These are phyloP conservation scores for Pyrenochaeta sp. DNA, from an alignment of 2,329 filamentous ascomycete genomes.

Conservation along the genomic window DNA sequence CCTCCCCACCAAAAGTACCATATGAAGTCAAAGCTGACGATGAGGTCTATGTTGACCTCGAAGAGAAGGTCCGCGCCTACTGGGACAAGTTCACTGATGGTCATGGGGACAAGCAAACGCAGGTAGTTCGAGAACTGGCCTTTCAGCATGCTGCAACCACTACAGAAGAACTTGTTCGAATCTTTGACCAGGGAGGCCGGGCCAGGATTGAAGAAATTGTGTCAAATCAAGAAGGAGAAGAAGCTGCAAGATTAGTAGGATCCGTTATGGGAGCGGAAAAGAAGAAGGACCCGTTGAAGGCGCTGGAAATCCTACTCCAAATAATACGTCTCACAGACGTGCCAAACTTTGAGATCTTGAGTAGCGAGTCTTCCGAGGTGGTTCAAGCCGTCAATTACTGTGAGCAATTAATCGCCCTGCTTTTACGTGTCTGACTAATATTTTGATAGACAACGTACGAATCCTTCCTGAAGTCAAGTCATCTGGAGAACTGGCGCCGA, in stretches of 20 bases:
- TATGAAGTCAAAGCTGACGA: no score
- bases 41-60: no score
- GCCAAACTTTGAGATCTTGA: slow-evolving; percentile 29
- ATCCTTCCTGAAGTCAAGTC: slow-evolving; percentile 29
- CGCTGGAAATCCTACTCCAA: slow-evolving; percentile 20
- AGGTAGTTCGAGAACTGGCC: slow-evolving; percentile 2
- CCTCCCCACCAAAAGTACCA: no score
- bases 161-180: slow-evolving; percentile 9
- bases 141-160: background rate
- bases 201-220: slow-evolving; percentile 24
- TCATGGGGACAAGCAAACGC: slow-evolving; percentile 9
- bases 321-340: slow-evolving; percentile 27
- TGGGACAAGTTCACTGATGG: slow-evolving; percentile 8
- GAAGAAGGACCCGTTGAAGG: slow-evolving; percentile 22
- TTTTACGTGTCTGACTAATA: background rate
- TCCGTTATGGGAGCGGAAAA: no score
- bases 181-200: slow-evolving; percentile 16
- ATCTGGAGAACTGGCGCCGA: slow-evolving; percentile 28
- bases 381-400: slow-evolving; percentile 44
- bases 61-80: no score
- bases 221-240: slow-evolving; percentile 9
- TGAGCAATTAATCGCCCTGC: slow-evolving; percentile 17
- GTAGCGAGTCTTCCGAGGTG: slow-evolving; percentile 34
- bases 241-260: slow-evolving; percentile 23
- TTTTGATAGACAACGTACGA: slow-evolving; percentile 29